Evolutionary conservation across 2,329 filamentous ascomycete species (phyloP), one percentile per base, ranked within the genome.

Genomic region (Eurotiales sp.): DNA sequence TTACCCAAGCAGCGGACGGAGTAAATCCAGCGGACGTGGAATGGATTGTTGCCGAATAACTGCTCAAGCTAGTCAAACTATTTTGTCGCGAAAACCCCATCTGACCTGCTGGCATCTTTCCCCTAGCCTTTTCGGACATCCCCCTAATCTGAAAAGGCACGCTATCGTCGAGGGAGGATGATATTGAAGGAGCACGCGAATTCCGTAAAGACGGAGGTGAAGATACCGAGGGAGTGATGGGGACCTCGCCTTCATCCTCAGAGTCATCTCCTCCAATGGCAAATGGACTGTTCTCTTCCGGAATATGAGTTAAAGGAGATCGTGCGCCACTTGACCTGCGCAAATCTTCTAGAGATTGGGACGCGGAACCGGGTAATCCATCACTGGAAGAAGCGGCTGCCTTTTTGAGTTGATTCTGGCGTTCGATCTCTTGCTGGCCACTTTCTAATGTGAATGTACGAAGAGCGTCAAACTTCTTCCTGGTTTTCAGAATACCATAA

Each of bases 101-200:
- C 45, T 86, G 78, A 1, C 88, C 87, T 11, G 88, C 90, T 23
- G 92, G 93, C 84, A 95, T 90, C 70, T 99, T 99, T 7, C 93
- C 93, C 45, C 93, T 80, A 14, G 93, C 93, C 68, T 97, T 99
- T 70, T 97, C 93, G 17, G 92, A 96, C 88, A 97, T 96, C 50
- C 90, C 90, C 52, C 89, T 82, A 25, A 95, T 68, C 65, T 96
- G 91, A 17, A 84, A 78, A 12, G 90, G 90, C 8, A 95, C 82
- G 3, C 87, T 86, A 54, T 95, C 90, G 53, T 95, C 90, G 1
- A 81, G 72, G 0, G 82, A 82, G 0, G 80, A 81, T 23, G 83
- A 82, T 17, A 87, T 76, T 0, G 88, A 92, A 3, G 87, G 85
- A 19, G 86, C 81, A 32, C 84, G 79, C 15, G 80, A 81, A 15